A percentile compares a stretch with the other conserved stretches of the same genome.
These are phyloP conservation scores for Alternaria sp. DNA, from an alignment of 2,329 filamentous ascomycete genomes.

Conservation along the genomic window DNA sequence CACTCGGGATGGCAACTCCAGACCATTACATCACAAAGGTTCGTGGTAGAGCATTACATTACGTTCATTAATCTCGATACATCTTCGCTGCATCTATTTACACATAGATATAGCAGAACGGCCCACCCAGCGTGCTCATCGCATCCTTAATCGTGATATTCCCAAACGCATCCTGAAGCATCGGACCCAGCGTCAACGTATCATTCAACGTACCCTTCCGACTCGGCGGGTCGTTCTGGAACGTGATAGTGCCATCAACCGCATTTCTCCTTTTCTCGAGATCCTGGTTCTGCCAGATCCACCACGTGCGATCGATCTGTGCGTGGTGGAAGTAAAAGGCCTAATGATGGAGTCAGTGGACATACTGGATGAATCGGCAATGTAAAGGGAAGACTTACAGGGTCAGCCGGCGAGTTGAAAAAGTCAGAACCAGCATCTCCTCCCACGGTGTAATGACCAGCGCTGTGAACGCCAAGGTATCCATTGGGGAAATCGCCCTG, in stretches of 20 bases:
- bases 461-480: slow-evolving; percentile 51
- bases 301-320: slow-evolving; percentile 56
- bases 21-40: not conserved
- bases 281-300: slow-evolving; percentile 58
- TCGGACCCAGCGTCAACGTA: slow-evolving; percentile 46
- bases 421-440: slow-evolving; percentile 36
- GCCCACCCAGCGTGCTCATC: slow-evolving; percentile 51
- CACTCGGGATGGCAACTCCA: not conserved
- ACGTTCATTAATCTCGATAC: not conserved
- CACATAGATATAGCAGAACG: slow-evolving; percentile 54
- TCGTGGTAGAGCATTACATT: not conserved
- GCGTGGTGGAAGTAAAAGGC: slow-evolving; percentile 56
- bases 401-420: slow-evolving; percentile 55
- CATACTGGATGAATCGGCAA: accelerated
- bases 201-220: slow-evolving; percentile 55
- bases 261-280: slow-evolving; percentile 42
- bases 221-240: slow-evolving; percentile 52
- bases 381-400: slow-evolving; percentile 9
- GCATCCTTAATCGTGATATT: slow-evolving; percentile 44
- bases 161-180: slow-evolving; percentile 27
- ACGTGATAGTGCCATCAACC: slow-evolving; percentile 54
- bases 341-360: not conserved
- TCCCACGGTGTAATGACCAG: slow-evolving; percentile 49
- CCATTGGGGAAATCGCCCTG: slow-evolving; percentile 22
- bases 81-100: not conserved